phyloP scores from a whole-genome alignment of 306 rosid genomes.

The Cucurbita argyrosperma region DNA sequence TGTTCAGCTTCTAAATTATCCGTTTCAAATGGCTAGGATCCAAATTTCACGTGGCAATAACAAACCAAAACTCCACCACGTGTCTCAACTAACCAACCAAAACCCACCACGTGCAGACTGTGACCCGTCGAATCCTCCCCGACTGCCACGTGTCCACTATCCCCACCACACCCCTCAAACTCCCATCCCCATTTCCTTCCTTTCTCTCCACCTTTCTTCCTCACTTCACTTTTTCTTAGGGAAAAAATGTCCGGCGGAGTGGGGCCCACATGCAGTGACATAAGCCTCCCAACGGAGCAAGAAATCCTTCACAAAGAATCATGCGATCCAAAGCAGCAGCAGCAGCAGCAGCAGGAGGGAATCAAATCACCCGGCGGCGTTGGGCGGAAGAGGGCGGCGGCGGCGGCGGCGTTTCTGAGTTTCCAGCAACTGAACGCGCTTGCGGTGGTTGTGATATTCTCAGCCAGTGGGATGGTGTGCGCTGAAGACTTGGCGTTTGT shows the following conservation, averaged over 20 bases:
- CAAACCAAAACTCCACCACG: neutral
- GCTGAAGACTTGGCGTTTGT: slow-evolving; percentile 52
- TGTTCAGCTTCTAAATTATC: no score
- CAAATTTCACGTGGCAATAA: neutral
- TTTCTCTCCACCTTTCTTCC: neutral
- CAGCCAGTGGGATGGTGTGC: slow-evolving; percentile 72
- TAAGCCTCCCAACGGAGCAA: slow-evolving; percentile 39
- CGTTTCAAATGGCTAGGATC: neutral
- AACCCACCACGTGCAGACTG: neutral
- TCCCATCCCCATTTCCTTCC: neutral
- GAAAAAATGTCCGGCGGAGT: slow-evolving; percentile 66
- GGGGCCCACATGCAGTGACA: slow-evolving; percentile 50
- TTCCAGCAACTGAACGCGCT: slow-evolving; percentile 56
- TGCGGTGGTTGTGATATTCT: slow-evolving; percentile 36
- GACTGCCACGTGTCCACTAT: neutral
- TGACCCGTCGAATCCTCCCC: neutral
- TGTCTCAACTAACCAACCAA: neutral
- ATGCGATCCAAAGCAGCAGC: slow-evolving; percentile 4
- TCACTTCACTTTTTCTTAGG: neutral
- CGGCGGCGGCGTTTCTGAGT: neutral
- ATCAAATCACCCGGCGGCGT: neutral
- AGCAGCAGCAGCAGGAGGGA: neutral
- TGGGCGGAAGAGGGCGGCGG: neutral
- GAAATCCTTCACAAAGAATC: slow-evolving; percentile 33
- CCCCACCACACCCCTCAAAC: neutral